Evolutionary conservation across 495 filamentous ascomycete species (phyloP).

Genomic region (Trichoderma virens): DNA sequence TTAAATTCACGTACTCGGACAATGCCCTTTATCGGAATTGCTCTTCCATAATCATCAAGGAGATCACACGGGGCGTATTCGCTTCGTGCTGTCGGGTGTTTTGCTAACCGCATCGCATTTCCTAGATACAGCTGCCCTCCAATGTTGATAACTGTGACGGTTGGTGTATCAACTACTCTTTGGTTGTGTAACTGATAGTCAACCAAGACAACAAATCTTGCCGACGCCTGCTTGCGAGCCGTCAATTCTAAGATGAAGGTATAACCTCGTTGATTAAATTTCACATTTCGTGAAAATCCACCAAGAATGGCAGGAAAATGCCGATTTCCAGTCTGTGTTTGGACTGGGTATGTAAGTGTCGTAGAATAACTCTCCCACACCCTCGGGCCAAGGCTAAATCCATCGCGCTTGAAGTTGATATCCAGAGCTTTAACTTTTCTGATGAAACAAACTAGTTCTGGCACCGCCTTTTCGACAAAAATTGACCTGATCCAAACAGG

Average conservation of each 20-base stretch:
- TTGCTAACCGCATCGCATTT: background rate
- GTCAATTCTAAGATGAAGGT: background rate
- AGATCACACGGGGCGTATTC: background rate
- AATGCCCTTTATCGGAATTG: background rate
- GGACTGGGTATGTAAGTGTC: background rate
- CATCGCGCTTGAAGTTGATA: background rate
- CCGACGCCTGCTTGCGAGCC: background rate
- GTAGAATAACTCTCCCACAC: background rate
- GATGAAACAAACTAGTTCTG: background rate
- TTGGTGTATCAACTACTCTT: background rate
- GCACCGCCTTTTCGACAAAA: background rate
- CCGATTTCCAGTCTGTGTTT: background rate
- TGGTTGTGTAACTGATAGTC: background rate
- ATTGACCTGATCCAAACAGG: background rate
- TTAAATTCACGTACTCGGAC: background rate
- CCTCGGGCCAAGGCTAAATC: background rate
- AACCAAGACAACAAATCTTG: background rate
- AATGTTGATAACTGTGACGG: background rate
- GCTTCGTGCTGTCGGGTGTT: background rate
- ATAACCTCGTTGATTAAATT: background rate
- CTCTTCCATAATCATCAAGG: background rate
- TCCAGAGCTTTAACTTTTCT: background rate
- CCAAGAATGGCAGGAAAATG: background rate
- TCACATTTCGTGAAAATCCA: background rate
- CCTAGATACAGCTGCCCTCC: background rate